Conservation (phyloP, 2,329 filamentous ascomycete species). For the Calonectria hongkongensis region DNA sequence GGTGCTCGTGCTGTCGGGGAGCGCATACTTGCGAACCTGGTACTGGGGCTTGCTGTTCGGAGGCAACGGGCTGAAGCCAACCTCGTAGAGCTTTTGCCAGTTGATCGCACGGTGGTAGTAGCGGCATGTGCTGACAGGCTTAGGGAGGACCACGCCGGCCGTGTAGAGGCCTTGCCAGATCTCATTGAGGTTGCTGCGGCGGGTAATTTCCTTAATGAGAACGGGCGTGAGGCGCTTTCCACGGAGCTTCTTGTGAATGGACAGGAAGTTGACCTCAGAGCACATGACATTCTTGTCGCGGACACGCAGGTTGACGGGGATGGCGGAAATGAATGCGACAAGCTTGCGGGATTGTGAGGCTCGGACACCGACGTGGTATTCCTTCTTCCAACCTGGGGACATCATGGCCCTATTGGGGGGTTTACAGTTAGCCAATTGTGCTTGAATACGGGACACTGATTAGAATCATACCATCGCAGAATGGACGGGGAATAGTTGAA, state of each 20-base stretch:
- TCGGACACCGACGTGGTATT: conserved; percentile 97
- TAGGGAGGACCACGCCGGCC: conserved; percentile 91
- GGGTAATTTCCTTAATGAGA: conserved; percentile 97
- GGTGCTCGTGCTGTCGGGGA: conserved; percentile 84
- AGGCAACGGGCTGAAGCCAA: conserved; percentile 94
- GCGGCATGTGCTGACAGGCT: conserved; percentile 92
- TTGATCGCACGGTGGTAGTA: conserved; percentile 97
- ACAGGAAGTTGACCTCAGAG: conserved; percentile 98
- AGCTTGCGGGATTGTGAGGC: conserved; percentile 88
- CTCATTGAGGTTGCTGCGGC: conserved; percentile 88
- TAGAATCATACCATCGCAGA: conserved; percentile 83
- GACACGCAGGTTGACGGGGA: conserved; percentile 89
- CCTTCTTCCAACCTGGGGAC: conserved; percentile 93
- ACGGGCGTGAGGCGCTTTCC: conserved; percentile 94
- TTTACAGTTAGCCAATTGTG: conserved; percentile 32
- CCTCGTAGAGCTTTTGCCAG: conserved; percentile 97
- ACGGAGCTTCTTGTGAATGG: conserved; percentile 97
- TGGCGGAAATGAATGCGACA: conserved; percentile 96
- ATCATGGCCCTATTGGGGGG: conserved; percentile 85
- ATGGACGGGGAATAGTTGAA: conserved; percentile 96
- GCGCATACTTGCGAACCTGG: conserved; percentile 89
- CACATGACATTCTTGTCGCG: conserved; percentile 84
- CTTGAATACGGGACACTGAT: background rate
- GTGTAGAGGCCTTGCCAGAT: conserved; percentile 98
- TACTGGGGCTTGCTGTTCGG: conserved; percentile 87